phyloP scores from a whole-genome alignment of 2,329 filamentous ascomycete species.

The Paraphaeosphaeria sporulosa region DNA sequence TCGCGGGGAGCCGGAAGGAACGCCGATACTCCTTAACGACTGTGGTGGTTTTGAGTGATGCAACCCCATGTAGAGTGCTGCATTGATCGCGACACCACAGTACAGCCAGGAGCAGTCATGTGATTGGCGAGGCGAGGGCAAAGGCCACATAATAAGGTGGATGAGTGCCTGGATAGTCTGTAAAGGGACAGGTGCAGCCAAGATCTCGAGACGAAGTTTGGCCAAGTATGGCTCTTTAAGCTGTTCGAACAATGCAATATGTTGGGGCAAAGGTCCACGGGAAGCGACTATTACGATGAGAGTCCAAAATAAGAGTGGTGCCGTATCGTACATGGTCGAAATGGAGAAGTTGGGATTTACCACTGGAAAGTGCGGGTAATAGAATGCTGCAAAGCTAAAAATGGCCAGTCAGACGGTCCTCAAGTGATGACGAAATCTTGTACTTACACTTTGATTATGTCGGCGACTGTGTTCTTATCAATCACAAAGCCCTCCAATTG shows the following conservation, averaged over 20 bases:
- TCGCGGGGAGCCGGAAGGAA: conserved; percentile 21
- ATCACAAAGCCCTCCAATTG: conserved; percentile 24
- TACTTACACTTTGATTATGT: conserved; percentile 30
- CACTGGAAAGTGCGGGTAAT: conserved; percentile 32
- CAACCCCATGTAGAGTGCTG: conserved; percentile 32
- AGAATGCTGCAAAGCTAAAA: conserved; percentile 24
- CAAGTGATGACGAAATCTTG: background rate
- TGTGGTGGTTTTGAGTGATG: conserved; percentile 24
- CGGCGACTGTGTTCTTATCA: conserved; percentile 20
- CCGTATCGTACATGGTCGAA: conserved; percentile 18
- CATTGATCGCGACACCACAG: conserved; percentile 30
- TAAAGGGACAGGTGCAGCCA: conserved; percentile 28
- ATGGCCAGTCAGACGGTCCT: background rate
- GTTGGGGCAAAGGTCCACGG: conserved; percentile 15
- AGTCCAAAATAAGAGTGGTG: conserved; percentile 34
- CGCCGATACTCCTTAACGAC: conserved; percentile 26
- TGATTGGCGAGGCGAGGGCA: conserved; percentile 20
- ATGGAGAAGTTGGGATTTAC: conserved; percentile 27
- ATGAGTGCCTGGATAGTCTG: conserved; percentile 29
- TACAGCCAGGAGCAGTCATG: conserved; percentile 34
- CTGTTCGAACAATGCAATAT: conserved; percentile 14
- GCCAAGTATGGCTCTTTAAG: conserved; percentile 19
- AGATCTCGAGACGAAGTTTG: conserved; percentile 19
- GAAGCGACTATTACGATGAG: conserved; percentile 25
- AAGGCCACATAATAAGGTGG: conserved; percentile 29